Evolutionary conservation across 306 rosid species (phyloP), one percentile per base, ranked within the genome.

Genomic region (Prunus mume): DNA sequence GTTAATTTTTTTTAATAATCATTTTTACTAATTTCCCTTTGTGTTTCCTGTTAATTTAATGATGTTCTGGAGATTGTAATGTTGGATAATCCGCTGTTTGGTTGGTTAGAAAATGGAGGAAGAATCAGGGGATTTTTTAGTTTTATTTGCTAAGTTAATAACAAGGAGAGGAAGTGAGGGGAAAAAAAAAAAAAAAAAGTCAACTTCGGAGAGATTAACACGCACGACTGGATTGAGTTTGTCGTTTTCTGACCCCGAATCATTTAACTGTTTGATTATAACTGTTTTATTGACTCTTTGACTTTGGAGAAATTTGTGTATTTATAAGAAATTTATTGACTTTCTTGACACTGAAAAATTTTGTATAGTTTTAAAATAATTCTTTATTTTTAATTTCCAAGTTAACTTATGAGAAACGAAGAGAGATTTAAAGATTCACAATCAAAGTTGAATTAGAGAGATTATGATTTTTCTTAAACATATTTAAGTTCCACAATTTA

Each of bases 161-260:
- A 6, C 9, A 38, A 38, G 43, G 43, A 27, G 46, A 4, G 6
- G 68, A 57, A 18, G 6, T 3, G 2, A 3, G 4, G 11, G 17
- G 4, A 5, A n/a, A 0, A 5, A 14, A 43, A 64, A 67, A 9
- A 22, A 60, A 43, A 64, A 67, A 9, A 22, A 60, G 67, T 74
- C 79, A 68, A 80, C 75, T 74, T 24, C 58, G 68, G 6, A 73
- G 43, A 49, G 76, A 55, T 13, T 14, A 20, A 2, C 60, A 14
- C 25, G 61, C 18, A 22, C 15, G 61, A 18, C 5, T 54, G 4
- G 46, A 18, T 12, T 32, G 75, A 22, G 65, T 41, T 57, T 72
- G 67, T 73, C 68, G 22, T 38, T 20, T 38, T 34, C 19, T 38
- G 14, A 22, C 13, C 13, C 41, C 24, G 51, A 49, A 34, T 25